phyloP scores from a whole-genome alignment of 345 rosid genomes.

The Moricandia moricandioides region DNA sequence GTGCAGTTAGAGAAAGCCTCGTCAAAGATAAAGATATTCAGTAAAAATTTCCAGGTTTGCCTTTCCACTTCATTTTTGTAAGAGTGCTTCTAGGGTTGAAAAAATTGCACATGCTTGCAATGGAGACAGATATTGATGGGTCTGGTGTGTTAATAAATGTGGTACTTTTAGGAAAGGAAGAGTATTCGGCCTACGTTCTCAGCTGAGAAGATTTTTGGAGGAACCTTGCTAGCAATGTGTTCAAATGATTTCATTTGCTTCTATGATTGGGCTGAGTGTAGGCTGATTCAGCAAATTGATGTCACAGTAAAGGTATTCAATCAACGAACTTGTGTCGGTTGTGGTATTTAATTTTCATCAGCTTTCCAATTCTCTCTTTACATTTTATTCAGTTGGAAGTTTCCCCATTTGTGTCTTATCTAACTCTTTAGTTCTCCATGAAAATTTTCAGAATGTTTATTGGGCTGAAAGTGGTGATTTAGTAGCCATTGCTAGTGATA shows the following conservation, averaged over 20 bases:
- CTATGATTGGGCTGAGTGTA: slow-evolving; percentile 99
- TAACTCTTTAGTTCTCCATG: slow-evolving; percentile 16
- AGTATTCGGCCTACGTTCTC: slow-evolving; percentile 92
- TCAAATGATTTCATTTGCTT: slow-evolving; percentile 95
- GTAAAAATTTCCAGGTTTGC: slow-evolving; percentile 90
- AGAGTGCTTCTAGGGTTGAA: background rate
- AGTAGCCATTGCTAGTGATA: slow-evolving; percentile 47
- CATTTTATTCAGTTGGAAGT: background rate
- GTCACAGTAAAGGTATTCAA: slow-evolving; percentile 85
- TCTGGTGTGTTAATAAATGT: slow-evolving; percentile 28
- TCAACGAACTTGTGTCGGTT: slow-evolving; percentile 11
- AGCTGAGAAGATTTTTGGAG: slow-evolving; percentile 89
- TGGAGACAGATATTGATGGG: background rate
- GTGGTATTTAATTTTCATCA: slow-evolving; percentile 1
- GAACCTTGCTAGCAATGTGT: slow-evolving; percentile 94
- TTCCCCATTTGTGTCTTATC: slow-evolving; percentile 16
- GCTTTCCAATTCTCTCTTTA: background rate
- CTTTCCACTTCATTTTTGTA: background rate
- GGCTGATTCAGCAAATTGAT: slow-evolving; percentile 92
- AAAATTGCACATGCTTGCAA: no score
- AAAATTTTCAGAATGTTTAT: slow-evolving; percentile 71
- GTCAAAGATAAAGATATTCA: slow-evolving; percentile 84
- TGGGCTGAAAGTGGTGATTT: slow-evolving; percentile 99
- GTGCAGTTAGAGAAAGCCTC: slow-evolving; percentile 95
- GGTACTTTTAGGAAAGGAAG: slow-evolving; percentile 71